phyloP scores from a whole-genome alignment of 2,329 filamentous ascomycete genomes.

The Domatiomyces globalis region DNA sequence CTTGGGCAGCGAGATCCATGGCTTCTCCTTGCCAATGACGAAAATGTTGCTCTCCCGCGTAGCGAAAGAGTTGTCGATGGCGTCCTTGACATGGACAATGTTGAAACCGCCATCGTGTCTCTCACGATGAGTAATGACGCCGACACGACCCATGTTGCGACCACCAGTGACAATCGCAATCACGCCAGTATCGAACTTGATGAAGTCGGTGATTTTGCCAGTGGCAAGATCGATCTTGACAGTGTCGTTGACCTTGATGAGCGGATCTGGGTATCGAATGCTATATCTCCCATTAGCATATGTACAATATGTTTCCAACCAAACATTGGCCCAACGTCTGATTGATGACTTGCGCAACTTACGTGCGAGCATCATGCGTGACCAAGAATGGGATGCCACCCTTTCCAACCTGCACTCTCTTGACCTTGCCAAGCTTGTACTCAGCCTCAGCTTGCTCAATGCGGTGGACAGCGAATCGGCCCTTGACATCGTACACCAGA shows the following conservation, averaged over 20 bases:
- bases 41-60: constrained; percentile 99
- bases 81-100: constrained; percentile 99
- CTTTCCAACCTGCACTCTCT: constrained; percentile 97
- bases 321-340: constrained; percentile 99
- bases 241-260: constrained; percentile 99
- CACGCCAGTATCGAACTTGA: constrained; percentile 96
- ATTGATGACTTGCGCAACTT: constrained; percentile 88
- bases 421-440: constrained; percentile 99
- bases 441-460: constrained; percentile 97
- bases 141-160: constrained; percentile 99
- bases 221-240: constrained; percentile 97
- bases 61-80: constrained; percentile 99
- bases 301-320: constrained; percentile 38
- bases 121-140: constrained; percentile 99
- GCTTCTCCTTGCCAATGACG: constrained; percentile 96
- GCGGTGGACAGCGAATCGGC: constrained; percentile 99
- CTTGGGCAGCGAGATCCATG: constrained; percentile 98
- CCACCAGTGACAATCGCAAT: constrained; percentile 98
- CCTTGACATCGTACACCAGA: constrained; percentile 99
- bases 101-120: constrained; percentile 99
- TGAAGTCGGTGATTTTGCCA: constrained; percentile 96
- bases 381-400: constrained; percentile 99
- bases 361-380: constrained; percentile 99
- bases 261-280: constrained; percentile 97
- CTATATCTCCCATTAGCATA: constrained; percentile 44